phyloP scores from a whole-genome alignment of 371 early-diverging fungal species.

The Amoeboradix gromovi region DNA sequence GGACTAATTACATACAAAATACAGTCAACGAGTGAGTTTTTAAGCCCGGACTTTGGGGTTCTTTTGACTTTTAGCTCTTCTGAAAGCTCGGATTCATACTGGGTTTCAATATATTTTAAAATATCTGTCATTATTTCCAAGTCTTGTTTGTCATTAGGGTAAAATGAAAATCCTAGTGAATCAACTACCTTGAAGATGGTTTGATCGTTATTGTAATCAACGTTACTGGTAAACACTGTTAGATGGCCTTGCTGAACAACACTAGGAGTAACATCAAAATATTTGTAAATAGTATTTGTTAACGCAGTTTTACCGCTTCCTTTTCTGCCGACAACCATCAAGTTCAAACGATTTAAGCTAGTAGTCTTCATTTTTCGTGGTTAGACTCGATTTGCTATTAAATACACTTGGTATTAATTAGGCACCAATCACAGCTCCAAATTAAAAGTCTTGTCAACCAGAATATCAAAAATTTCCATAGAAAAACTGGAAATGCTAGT shows the following conservation, averaged over 20 bases:
- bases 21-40: neutral
- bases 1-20: neutral
- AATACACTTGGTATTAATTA: no score
- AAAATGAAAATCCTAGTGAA: neutral
- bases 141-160: neutral
- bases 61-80: neutral
- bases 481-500: no score
- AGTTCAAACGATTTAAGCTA: neutral
- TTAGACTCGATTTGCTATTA: no score
- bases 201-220: neutral
- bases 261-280: neutral
- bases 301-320: neutral
- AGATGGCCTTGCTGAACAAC: neutral
- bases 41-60: neutral
- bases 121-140: neutral
- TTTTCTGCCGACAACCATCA: neutral
- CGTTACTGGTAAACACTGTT: neutral
- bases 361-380: no score
- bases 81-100: neutral
- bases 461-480: no score
- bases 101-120: neutral
- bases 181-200: neutral
- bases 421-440: no score
- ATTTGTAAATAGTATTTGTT: neutral
- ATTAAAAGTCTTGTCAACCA: no score